phyloP scores from a whole-genome alignment of 306 rosid genomes.

The Ceratonia siliqua region DNA sequence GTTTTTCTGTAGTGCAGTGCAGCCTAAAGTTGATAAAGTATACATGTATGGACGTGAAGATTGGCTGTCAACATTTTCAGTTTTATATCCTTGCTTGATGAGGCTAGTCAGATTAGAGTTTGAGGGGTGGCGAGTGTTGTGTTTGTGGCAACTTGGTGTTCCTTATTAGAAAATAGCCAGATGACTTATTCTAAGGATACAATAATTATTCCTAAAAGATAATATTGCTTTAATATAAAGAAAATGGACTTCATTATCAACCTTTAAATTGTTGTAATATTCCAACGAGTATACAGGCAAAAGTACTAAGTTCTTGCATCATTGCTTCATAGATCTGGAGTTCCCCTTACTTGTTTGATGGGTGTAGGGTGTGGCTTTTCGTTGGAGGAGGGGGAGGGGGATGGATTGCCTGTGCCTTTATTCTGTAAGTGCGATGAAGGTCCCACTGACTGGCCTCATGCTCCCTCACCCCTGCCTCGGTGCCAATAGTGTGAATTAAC shows the following conservation, averaged over 20 bases:
- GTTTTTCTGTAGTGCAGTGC: not conserved
- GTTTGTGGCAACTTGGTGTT: not conserved
- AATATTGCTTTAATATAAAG: not conserved
- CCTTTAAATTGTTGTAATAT: not conserved
- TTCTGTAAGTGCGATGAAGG: constrained; percentile 1
- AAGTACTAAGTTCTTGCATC: not conserved
- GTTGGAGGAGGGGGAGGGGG: not conserved
- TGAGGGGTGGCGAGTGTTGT: not conserved
- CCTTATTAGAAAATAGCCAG: not conserved
- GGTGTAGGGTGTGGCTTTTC: not conserved
- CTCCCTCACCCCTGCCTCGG: not conserved
- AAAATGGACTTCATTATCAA: not conserved
- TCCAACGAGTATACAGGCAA: not conserved
- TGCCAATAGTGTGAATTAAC: constrained; percentile 19
- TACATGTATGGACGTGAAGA: not conserved
- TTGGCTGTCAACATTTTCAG: not conserved
- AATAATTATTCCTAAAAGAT: not conserved
- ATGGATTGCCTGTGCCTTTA: not conserved
- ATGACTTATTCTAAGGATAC: not conserved
- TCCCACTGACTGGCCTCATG: not conserved
- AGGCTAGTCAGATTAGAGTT: not conserved
- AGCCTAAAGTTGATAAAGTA: not conserved
- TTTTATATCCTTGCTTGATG: not conserved
- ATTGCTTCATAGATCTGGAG: not conserved
- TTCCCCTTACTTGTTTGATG: not conserved